Percentiles rank a stretch among this genome's conserved stretches.
Evolutionary conservation across 1,139 yeast species (phyloP).

Genomic region (Geotrichum restrictum): DNA sequence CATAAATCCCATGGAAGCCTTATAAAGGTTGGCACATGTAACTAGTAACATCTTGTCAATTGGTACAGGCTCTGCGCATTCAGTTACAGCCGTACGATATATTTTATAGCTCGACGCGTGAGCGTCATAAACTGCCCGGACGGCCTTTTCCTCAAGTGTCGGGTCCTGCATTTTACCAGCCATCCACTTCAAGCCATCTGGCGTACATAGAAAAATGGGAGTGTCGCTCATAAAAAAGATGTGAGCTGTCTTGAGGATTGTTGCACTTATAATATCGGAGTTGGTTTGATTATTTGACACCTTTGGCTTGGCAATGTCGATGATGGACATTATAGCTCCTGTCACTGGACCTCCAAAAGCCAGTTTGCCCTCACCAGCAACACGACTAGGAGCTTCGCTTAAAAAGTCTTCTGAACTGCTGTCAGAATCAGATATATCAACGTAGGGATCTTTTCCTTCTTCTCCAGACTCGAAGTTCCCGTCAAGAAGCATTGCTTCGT

Average conservation of each 20-base stretch:
- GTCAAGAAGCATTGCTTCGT: too few relatives aligned
- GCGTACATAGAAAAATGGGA: conserved; percentile 42
- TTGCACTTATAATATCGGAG: conserved; percentile 9
- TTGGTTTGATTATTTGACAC: not conserved
- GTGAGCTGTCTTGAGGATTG: conserved; percentile 4
- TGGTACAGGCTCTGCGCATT: not conserved
- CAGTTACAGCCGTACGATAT: not conserved
- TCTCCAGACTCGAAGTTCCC: too few relatives aligned
- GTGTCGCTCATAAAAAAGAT: conserved; percentile 29
- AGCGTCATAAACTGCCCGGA: conserved; percentile 26
- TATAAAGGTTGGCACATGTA: not conserved
- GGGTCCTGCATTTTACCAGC: conserved; percentile 37
- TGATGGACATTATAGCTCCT: too few relatives aligned
- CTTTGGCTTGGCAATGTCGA: too few relatives aligned
- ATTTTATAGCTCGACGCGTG: conserved; percentile 8
- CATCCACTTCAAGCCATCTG: conserved; percentile 44
- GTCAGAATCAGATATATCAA: too few relatives aligned
- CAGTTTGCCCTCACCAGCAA: too few relatives aligned
- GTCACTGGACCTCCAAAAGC: too few relatives aligned
- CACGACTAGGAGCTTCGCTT: too few relatives aligned
- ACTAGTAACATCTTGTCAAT: not conserved
- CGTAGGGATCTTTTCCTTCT: too few relatives aligned
- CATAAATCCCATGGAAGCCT: not conserved
- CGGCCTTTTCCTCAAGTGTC: conserved; percentile 34
- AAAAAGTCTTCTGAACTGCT: too few relatives aligned